A percentile compares a stretch with the other conserved stretches of the same genome.
Evolutionary conservation across 352 stramenopile species (phyloP).

Genomic region (Thalassiosira hispida): DNA sequence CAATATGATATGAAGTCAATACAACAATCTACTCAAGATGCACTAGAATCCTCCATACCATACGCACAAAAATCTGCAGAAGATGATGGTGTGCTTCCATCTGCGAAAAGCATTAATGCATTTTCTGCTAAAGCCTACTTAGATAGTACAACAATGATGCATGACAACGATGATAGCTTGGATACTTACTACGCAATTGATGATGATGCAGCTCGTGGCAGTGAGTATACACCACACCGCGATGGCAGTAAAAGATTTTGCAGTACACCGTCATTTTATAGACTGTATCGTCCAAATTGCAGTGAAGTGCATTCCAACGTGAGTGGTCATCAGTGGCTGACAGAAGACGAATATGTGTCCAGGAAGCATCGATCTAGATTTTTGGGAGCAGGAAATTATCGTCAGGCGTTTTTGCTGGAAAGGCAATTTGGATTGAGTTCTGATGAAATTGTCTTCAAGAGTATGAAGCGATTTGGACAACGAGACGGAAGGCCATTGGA

Average conservation of each 20-base stretch:
- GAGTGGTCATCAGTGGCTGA: slow-evolving; percentile 57
- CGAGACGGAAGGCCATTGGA: neutral
- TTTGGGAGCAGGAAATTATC: slow-evolving; percentile 57
- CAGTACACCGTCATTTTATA: slow-evolving; percentile 49
- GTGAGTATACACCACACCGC: slow-evolving; percentile 3
- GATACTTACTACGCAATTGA: slow-evolving; percentile 16
- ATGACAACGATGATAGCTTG: slow-evolving; percentile 11
- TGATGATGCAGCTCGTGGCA: slow-evolving; percentile 16
- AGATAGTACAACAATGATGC: neutral
- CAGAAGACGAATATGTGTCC: slow-evolving; percentile 29
- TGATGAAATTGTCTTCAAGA: slow-evolving; percentile 20
- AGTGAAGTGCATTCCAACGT: slow-evolving; percentile 53
- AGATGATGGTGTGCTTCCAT: neutral
- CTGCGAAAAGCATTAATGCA: neutral
- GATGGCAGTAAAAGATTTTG: slow-evolving; percentile 29
- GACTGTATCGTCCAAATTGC: slow-evolving; percentile 52
- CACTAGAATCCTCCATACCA: slow-evolving; percentile 11
- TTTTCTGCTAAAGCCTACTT: slow-evolving; percentile 13
- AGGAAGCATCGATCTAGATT: slow-evolving; percentile 33
- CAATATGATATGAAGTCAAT: neutral
- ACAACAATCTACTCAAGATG: slow-evolving; percentile 7
- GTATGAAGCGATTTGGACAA: slow-evolving; percentile 11
- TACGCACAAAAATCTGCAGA: slow-evolving; percentile 15
- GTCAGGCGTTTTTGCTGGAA: slow-evolving; percentile 65
- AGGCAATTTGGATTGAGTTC: slow-evolving; percentile 5